Conservation (phyloP, 2,329 filamentous ascomycete species). For the Blastomyces gilchristii region DNA sequence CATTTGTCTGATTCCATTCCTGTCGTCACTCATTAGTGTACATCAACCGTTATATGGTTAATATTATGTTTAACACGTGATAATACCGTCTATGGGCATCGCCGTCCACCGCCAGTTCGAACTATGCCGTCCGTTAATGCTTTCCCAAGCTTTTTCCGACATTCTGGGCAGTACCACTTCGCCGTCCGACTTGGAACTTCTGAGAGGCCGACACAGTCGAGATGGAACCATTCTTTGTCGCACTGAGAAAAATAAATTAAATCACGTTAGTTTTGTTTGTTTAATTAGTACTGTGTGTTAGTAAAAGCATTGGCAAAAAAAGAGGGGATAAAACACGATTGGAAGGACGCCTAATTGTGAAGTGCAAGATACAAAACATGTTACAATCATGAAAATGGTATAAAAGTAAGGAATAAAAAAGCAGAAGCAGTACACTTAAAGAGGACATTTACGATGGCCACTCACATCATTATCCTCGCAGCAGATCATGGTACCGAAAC, state of each 20-base stretch:
- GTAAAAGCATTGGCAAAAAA: background rate
- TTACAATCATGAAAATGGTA: background rate
- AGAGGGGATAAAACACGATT: background rate
- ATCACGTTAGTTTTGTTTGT: conserved; percentile 6
- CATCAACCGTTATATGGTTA: background rate
- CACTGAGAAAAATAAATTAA: conserved; percentile 35
- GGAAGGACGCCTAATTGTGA: background rate
- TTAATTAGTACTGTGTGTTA: background rate
- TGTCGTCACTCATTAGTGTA: background rate
- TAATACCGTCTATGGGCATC: conserved; percentile 15
- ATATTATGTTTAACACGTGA: background rate
- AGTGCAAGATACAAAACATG: conserved; percentile 3
- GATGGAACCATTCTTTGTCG: conserved; percentile 57
- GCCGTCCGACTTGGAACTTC: conserved; percentile 50
- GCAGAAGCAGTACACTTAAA: conserved; percentile 19
- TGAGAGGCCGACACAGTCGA: conserved; percentile 49
- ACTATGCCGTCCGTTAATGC: conserved; percentile 32
- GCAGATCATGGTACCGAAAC: conserved; percentile 55
- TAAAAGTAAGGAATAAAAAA: conserved; percentile 7
- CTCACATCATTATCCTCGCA: conserved; percentile 52
- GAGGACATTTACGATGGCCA: conserved; percentile 9
- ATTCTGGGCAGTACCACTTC: conserved; percentile 58
- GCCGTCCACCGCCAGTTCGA: conserved; percentile 26
- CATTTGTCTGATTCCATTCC: background rate
- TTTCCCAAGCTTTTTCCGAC: conserved; percentile 41